phyloP scores from a whole-genome alignment of 2,329 filamentous ascomycete species.

The Drechslerella stenobrocha region DNA sequence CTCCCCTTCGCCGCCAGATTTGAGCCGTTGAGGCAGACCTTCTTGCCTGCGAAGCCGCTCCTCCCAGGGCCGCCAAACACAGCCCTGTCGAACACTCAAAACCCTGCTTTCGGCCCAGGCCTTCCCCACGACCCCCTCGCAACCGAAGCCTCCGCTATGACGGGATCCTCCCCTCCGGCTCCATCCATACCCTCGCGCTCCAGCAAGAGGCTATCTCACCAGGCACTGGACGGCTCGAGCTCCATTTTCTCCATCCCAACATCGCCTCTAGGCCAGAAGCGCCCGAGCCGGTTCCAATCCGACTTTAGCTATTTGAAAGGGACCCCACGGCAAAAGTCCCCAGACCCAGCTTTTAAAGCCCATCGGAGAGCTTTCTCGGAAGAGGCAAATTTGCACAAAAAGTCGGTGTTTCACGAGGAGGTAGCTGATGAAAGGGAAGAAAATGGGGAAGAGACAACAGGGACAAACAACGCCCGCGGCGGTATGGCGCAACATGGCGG shows the following conservation, averaged over 20 bases:
- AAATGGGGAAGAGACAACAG: background rate
- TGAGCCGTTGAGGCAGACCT: constrained; percentile 28
- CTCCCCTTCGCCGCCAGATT: constrained; percentile 37
- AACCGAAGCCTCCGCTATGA: constrained; percentile 16
- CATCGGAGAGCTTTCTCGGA: constrained; percentile 34
- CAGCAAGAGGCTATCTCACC: background rate
- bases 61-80: constrained; percentile 25
- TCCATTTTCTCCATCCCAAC: constrained; percentile 21
- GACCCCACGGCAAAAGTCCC: constrained; percentile 23
- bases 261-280: constrained; percentile 17
- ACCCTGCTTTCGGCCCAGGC: background rate
- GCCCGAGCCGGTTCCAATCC: constrained; percentile 28
- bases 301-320: constrained; percentile 25
- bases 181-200: constrained; percentile 19
- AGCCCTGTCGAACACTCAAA: background rate
- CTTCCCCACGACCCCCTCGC: background rate
- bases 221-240: constrained; percentile 1
- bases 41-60: constrained; percentile 23
- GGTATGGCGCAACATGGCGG: background rate
- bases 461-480: background rate
- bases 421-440: constrained; percentile 21
- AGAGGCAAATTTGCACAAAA: constrained; percentile 21
- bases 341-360: constrained; percentile 30
- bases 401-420: constrained; percentile 30
- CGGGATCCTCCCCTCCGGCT: background rate